Conservation (phyloP, 345 rosid species). For the Aquilaria malaccensis region DNA sequence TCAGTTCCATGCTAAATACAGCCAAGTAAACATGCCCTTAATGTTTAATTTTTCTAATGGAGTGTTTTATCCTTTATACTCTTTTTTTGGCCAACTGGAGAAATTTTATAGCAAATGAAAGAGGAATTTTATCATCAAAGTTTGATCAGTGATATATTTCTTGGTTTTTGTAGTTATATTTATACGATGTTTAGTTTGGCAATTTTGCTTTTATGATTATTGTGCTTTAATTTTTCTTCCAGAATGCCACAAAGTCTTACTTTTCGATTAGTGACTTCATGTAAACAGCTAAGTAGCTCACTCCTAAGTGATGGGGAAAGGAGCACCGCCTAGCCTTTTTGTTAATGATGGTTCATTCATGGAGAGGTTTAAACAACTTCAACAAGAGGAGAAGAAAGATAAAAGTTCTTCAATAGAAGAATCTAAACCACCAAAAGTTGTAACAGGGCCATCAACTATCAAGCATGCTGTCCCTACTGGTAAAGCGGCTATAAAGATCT, state of each 20-base stretch:
- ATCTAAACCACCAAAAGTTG: constrained; percentile 55
- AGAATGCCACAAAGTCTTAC: constrained; percentile 26
- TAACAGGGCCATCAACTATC: constrained; percentile 39
- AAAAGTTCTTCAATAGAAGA: constrained; percentile 29
- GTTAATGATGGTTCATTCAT: constrained; percentile 97
- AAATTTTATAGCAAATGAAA: no score
- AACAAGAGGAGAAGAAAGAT: constrained; percentile 51
- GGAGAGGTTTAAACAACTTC: constrained; percentile 98
- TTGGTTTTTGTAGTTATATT: no score
- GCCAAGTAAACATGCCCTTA: no score
- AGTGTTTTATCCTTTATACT: no score
- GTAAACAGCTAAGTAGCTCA: constrained; percentile 22
- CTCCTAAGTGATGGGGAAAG: constrained; percentile 61
- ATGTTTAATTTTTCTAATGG: no score
- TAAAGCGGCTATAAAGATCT: constrained; percentile 34
- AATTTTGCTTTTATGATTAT: no score
- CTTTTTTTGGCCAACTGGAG: no score
- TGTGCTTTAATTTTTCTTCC: no score
- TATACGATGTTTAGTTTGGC: no score
- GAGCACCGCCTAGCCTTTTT: constrained; percentile 67
- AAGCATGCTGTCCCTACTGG: constrained; percentile 30
- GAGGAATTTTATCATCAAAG: no score
- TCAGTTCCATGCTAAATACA: no score
- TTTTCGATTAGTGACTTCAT: constrained; percentile 45
- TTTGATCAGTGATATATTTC: no score